These are phyloP conservation scores for Magnaporthiopsis incrustans DNA, from an alignment of 2,329 filamentous ascomycete genomes.

Conservation along the genomic window DNA sequence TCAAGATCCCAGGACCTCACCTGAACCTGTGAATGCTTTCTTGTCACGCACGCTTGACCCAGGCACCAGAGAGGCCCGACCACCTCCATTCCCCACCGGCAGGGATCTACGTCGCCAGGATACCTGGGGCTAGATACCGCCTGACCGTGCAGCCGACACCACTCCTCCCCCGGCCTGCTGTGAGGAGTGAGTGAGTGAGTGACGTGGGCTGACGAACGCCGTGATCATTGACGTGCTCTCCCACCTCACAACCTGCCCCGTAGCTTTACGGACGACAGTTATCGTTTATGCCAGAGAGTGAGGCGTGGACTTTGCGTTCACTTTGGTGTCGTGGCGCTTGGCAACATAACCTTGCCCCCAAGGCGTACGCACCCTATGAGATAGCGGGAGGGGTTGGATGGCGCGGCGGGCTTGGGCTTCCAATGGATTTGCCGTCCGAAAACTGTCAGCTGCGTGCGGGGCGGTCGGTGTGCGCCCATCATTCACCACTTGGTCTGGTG, in stretches of 20 bases:
- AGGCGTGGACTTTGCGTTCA: neutral
- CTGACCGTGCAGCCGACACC: neutral
- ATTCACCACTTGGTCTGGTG: neutral
- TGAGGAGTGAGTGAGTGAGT: neutral
- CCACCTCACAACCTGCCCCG: no score
- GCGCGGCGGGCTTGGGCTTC: neutral
- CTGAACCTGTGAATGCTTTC: neutral
- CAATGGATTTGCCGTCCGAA: neutral
- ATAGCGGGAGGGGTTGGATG: neutral
- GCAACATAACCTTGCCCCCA: neutral
- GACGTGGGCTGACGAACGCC: neutral
- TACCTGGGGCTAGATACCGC: neutral
- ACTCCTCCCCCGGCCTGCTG: neutral
- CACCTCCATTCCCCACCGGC: neutral
- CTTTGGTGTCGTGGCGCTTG: neutral
- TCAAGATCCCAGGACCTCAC: neutral
- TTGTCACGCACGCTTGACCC: neutral
- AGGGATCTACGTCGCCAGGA: neutral
- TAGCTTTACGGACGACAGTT: no score
- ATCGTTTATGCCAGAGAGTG: neutral
- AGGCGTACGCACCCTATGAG: neutral
- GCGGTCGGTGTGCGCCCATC: neutral
- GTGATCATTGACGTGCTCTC: no score
- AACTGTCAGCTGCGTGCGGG: neutral
- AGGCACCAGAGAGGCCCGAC: neutral